Evolutionary conservation across 306 rosid genomes (phyloP), one percentile per base, ranked within the genome.

Genomic region (Cicer chorassanicum): DNA sequence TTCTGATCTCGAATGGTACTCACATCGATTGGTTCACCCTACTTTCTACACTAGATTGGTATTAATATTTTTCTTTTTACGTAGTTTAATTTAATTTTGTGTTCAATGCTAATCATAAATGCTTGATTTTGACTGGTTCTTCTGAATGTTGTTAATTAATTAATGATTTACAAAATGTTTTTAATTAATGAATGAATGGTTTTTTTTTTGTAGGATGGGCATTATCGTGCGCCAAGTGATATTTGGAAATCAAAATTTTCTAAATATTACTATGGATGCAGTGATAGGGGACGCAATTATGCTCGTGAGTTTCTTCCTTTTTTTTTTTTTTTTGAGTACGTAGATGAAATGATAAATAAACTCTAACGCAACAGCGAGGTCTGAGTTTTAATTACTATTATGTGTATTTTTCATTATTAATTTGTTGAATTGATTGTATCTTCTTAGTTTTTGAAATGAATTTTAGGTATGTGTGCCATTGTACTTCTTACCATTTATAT

Each of bases 1-100:
- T 43, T 92, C 99, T 87, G 92, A 92, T 90, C 97, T 94, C 42
- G 98, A 94, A 76, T 91, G 91, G 93, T 95, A 95, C 83, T 90
- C 95, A 6, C 95, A 86, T 46, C 92, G 93, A 73, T 78, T 93
- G 60, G 91, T 84, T 43, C 87, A 80, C 49, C 88, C 68, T 66
- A 74, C 87, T 36, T 81, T 91, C 76, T 89, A 93, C 85, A 73
- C 90, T 70, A 72, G 65, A 66, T 78, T 80, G 86, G 93, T 86
- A 14, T 21, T 8, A 39, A 24, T 76, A 63, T 56, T 15, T 54
- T 38, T 51, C 6, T 59, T 12, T 59, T 59, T 24, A 24, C 34
- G 34, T 24, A 24, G 4, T 24, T 24, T 24, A 24, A 24, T 2
- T 24, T 53, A 50, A 14, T 21, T 15, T 24, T 40, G 2, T 15